These are phyloP conservation scores for Conoideocrella luteorostrata DNA, from an alignment of 2,329 filamentous ascomycete genomes.

Conservation along the genomic window DNA sequence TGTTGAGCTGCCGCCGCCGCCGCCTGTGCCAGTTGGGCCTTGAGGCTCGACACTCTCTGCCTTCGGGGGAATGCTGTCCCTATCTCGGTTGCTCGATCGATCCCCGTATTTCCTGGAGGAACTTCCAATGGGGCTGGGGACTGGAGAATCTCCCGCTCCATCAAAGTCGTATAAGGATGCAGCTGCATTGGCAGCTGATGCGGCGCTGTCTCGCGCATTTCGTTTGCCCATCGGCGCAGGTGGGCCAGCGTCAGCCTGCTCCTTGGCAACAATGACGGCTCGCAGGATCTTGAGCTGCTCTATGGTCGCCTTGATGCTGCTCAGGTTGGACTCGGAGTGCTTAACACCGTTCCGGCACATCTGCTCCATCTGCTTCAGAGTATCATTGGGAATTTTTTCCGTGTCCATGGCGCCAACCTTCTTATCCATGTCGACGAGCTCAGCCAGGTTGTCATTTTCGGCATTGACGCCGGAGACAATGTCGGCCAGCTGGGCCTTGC, in stretches of 20 bases:
- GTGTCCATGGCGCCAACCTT: slow-evolving; percentile 32
- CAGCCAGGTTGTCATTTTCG: slow-evolving; percentile 34
- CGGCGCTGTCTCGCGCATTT: slow-evolving; percentile 15
- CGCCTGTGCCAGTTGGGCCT: slow-evolving; percentile 23
- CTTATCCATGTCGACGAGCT: slow-evolving; percentile 35
- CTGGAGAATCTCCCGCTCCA: slow-evolving; percentile 36
- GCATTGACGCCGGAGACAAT: slow-evolving; percentile 34
- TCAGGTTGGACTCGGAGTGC: slow-evolving; percentile 31
- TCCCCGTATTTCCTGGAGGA: slow-evolving; percentile 30
- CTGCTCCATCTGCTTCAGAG: slow-evolving; percentile 37
- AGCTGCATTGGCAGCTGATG: slow-evolving; percentile 17
- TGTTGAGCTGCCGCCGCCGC: slow-evolving; percentile 1
- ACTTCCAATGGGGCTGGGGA: slow-evolving; percentile 35
- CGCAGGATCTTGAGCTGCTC: slow-evolving; percentile 37
- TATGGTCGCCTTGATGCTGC: slow-evolving; percentile 29
- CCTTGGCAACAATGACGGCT: slow-evolving; percentile 37
- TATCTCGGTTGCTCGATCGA: slow-evolving; percentile 32
- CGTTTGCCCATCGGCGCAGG: slow-evolving; percentile 17
- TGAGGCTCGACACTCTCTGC: slow-evolving; percentile 52
- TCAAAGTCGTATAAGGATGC: slow-evolving; percentile 40
- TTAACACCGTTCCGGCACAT: slow-evolving; percentile 36
- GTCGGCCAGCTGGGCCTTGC: slow-evolving; percentile 32
- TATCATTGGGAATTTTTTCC: slow-evolving; percentile 29
- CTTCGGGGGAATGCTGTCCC: slow-evolving; percentile 50
- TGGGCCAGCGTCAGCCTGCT: slow-evolving; percentile 28